Evolutionary conservation across 139 green algal species (phyloP), one percentile per base, ranked within the genome.

Genomic region (Yamagishiella unicocca): DNA sequence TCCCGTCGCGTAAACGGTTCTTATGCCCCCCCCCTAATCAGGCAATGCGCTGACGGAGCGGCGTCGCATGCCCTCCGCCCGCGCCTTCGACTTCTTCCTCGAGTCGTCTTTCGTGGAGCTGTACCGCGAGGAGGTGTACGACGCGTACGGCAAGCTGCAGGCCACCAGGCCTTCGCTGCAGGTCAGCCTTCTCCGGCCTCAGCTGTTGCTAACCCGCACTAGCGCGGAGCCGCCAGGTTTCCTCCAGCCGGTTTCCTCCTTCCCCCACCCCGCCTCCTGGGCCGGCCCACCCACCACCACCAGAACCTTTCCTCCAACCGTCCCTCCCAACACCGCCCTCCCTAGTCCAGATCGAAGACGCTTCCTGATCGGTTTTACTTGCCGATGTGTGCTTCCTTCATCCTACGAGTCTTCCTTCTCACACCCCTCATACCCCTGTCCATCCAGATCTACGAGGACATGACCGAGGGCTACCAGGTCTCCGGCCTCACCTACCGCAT

Each of bases 61-160:
- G 62, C 74, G 92, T 25, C 89, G 90, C 25, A 78, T 87, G 45
- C 89, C 91, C 25, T 83, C 78, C 40, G 91, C 90, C 74, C 93
- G 92, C 80, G 89, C 88, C 37, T 95, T 92, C 88, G 92, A 95
- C 72, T 96, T 94, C 64, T 94, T 94, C 62, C 42, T 96, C 38
- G 94, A 96, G 75, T 81, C 62, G 61, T 88, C 71, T 17, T 94
- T 91, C 80, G 75, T 91, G 21, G 94, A 96, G 92, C 31, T 94
- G 24, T 92, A 94, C 90, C 91, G 93, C 70, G 94, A 96, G 89
- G 70, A 81, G 29, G 91, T 86, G 61, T 53, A 73, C 55, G 77
- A 84, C 40, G 29, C 75, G 79, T 75, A 46, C 79, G 42, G 61
- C 74, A 82, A 55, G 33, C 40, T 8, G 61, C 54, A 46, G 61